Evolutionary conservation across 169 alveolate genomes (phyloP).

Genomic region (Cryptosporidium baileyi): DNA sequence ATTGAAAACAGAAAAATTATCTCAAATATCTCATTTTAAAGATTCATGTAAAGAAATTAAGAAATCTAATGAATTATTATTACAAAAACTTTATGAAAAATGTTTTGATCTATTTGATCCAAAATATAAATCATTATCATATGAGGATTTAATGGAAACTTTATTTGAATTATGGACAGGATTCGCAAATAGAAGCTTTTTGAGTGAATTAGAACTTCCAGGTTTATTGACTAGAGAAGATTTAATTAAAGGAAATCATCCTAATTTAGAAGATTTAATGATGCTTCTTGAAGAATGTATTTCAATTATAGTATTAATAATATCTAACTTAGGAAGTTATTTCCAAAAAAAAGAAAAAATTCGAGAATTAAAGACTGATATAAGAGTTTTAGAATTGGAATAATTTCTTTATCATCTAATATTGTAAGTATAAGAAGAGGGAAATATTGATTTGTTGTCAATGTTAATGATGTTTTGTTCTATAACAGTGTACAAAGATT

Average conservation of each 20-base stretch:
- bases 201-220: neutral
- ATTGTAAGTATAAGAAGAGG: slow-evolving; percentile 15
- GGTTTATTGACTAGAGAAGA: neutral
- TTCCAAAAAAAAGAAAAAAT: neutral
- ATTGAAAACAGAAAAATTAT: neutral
- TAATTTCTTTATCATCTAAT: neutral
- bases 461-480: neutral
- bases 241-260: neutral
- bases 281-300: neutral
- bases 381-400: neutral
- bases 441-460: slow-evolving; percentile 16
- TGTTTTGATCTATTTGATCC: neutral
- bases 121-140: neutral
- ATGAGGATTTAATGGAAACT: neutral
- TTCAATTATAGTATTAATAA: neutral
- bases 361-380: slow-evolving; percentile 14
- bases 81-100: neutral
- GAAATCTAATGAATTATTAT: neutral
- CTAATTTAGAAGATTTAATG: neutral
- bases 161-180: neutral
- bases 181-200: neutral
- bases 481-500: neutral
- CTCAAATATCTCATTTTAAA: neutral
- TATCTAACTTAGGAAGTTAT: neutral
- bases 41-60: neutral